Conservation (phyloP, 1,284 basidiomycete genomes). For the Marasmius sp. region DNA sequence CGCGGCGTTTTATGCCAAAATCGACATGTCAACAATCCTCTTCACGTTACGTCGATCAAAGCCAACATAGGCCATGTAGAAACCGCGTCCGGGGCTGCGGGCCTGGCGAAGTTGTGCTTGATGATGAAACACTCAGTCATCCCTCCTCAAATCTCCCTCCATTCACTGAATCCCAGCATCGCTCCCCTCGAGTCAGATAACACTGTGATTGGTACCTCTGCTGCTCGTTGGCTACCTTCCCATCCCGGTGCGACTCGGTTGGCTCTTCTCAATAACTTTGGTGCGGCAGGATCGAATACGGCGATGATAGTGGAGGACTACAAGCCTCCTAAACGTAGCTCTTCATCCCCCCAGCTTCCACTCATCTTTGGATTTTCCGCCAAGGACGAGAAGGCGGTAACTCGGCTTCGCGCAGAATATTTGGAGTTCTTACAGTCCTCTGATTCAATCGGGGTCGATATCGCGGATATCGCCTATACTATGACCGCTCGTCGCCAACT, state of each 20-base stretch:
- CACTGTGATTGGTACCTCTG: constrained; percentile 45
- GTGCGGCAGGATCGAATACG: constrained; percentile 69
- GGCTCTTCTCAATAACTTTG: constrained; percentile 71
- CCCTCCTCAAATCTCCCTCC: constrained; percentile 59
- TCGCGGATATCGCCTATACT: constrained; percentile 63
- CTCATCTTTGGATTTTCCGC: constrained; percentile 62
- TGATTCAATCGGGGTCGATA: constrained; percentile 20
- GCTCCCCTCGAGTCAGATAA: constrained; percentile 46
- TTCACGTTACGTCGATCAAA: constrained; percentile 68
- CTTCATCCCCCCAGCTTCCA: not conserved
- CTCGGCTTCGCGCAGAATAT: constrained; percentile 44
- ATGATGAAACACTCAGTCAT: constrained; percentile 60
- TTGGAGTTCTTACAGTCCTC: constrained; percentile 40
- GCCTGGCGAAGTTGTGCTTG: constrained; percentile 68
- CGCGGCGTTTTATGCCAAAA: constrained; percentile 49
- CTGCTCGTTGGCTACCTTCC: constrained; percentile 41
- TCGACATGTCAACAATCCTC: constrained; percentile 43
- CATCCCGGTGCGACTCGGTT: constrained; percentile 37
- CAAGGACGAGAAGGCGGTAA: constrained; percentile 46
- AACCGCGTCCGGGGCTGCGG: constrained; percentile 69
- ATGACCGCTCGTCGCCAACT: constrained; percentile 60
- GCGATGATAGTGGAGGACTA: constrained; percentile 61
- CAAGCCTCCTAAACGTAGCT: not conserved
- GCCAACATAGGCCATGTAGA: constrained; percentile 73
- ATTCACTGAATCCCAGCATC: constrained; percentile 56